Percentiles rank a stretch among this genome's conserved stretches.
phyloP scores from a whole-genome alignment of 1,284 basidiomycete species.

The Pseudozyma pruni region DNA sequence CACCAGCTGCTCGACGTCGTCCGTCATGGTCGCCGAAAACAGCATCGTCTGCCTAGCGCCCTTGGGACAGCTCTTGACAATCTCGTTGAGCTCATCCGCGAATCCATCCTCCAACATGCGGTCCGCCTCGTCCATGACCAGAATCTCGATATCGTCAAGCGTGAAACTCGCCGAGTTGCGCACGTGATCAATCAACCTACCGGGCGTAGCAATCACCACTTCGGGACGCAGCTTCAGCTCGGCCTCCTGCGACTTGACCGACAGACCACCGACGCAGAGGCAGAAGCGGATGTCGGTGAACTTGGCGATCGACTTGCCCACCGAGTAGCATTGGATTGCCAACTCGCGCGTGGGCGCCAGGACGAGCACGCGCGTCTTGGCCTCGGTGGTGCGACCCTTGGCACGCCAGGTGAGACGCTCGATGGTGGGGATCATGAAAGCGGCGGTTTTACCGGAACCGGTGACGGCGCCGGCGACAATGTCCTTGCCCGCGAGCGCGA shows the following conservation, averaged over 20 bases:
- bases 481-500: conserved; percentile 93
- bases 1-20: conserved; percentile 91
- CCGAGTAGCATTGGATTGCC: conserved; percentile 96
- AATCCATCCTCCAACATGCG: conserved; percentile 98
- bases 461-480: conserved; percentile 98
- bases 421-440: conserved; percentile 98
- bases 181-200: conserved; percentile 95
- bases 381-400: conserved; percentile 85
- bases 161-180: conserved; percentile 94
- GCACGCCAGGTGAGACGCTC: conserved; percentile 89
- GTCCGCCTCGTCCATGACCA: conserved; percentile 99
- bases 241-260: conserved; percentile 95
- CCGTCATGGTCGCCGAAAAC: conserved; percentile 99
- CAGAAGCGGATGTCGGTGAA: conserved; percentile 91
- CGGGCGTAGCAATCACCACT: conserved; percentile 97
- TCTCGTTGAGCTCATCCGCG: conserved; percentile 93
- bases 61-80: conserved; percentile 86
- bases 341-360: conserved; percentile 95
- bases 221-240: conserved; percentile 94
- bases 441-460: conserved; percentile 94
- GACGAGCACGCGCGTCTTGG: conserved; percentile 92
- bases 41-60: conserved; percentile 73
- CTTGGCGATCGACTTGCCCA: conserved; percentile 89
- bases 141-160: conserved; percentile 93
- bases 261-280: conserved; percentile 93